Base-by-base conservation (phyloP, 495 filamentous ascomycete genomes). In the Neurospora pannonica region DNA sequence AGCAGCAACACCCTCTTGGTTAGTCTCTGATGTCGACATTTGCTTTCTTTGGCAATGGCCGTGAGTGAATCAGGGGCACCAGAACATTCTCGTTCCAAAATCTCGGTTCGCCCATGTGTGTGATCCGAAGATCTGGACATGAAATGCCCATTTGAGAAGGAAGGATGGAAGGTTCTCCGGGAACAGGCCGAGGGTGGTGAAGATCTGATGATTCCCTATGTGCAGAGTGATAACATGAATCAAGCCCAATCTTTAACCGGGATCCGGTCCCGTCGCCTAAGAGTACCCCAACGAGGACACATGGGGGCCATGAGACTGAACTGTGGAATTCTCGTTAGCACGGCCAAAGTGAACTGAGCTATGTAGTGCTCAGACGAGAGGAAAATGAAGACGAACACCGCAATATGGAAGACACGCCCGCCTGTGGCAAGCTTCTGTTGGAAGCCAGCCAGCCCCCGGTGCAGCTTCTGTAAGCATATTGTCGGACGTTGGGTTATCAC, bases 101-200 rank as follows among this genome's bases (percentile, higher is more conserved):
- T 21, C 38, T 73, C 54, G 72, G 54, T 69, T 73, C 72, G 48
- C 5, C 72, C 54, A 70, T 70, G 48, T 5, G 34, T 70, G 31
- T 13, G 72, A 24, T 39, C 48, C 40, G 48, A 69, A 69, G 38
- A 73, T 73, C 72, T 69, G 60, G n/a, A 21, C 54, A 40, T 36
- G 46, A 73, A 73, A 28, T 31, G 71, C 71, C 46, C 21, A 1
- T 73, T 73, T 73, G 67, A 40, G 60, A 38, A 70, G 72, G 54
- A 46, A 48, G 36, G 71, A 73, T 37, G 19, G 19, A 21, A 62
- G 67, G 21, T 71, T 74, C 71, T 74, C 67, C 71, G 46, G 17
- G n/a, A 37, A 28, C 38, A 34, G 71, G 46, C 42, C 38, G 43
- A 72, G 36, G 42, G 38, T 36, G 46, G 42, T 9, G 37, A 72